These are phyloP conservation scores for Typha latifolia DNA, from an alignment of 176 grass and related monocot species.

Conservation along the genomic window DNA sequence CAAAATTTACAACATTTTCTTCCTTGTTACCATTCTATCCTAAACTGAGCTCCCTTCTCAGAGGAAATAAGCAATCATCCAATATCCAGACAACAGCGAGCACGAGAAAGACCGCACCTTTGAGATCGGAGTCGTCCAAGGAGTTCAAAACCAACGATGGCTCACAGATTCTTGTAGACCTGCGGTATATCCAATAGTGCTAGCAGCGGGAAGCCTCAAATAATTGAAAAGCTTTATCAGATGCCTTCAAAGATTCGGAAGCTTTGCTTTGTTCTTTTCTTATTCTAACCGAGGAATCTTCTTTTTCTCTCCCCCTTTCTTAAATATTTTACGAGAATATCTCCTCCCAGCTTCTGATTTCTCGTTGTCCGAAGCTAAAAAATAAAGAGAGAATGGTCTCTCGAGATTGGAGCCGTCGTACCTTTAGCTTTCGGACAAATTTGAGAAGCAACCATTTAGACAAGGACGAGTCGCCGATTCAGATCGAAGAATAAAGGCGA, in stretches of 20 bases:
- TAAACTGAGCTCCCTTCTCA: conserved; percentile 21
- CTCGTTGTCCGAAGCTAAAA: conserved; percentile 25
- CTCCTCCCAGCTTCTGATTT: conserved; percentile 32
- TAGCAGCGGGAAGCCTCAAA: conserved; percentile 7
- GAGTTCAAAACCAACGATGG: conserved; percentile 24
- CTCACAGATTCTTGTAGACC: conserved; percentile 24
- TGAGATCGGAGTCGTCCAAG: conserved; percentile 19
- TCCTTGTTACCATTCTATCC: conserved; percentile 26
- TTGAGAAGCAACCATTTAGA: conserved; percentile 3
- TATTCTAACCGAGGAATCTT: conserved; percentile 30
- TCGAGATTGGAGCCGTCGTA: conserved; percentile 20
- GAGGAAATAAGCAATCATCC: conserved; percentile 13
- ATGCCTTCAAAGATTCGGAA: conserved; percentile 65
- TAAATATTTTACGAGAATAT: conserved; percentile 36
- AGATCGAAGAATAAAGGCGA: conserved; percentile 33
- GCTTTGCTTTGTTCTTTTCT: conserved; percentile 41
- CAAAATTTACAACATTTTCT: conserved; percentile 4
- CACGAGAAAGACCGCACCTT: conserved; percentile 35
- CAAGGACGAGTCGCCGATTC: conserved; percentile 9
- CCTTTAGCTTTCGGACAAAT: conserved; percentile 1
- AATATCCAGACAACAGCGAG: conserved; percentile 50
- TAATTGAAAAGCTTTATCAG: conserved; percentile 46
- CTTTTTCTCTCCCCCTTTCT: conserved; percentile 52
- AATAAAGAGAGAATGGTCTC: conserved; percentile 7
- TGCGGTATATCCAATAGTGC: conserved; percentile 11